phyloP scores from a whole-genome alignment of 257 asterid genomes.

The Verbascum thapsus region DNA sequence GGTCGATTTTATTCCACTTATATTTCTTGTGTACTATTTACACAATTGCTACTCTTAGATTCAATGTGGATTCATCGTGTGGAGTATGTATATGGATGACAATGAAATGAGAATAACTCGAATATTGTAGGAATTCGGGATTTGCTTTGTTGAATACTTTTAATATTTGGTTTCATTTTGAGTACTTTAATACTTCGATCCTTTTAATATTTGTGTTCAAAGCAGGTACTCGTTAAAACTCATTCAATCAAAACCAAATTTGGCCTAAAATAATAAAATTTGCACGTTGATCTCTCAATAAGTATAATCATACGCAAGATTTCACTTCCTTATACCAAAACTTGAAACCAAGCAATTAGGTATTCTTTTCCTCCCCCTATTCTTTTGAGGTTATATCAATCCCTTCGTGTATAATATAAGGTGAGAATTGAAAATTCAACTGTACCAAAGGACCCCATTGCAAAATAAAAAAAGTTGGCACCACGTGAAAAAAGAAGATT shows the following conservation, averaged over 20 bases:
- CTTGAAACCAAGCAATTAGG: neutral
- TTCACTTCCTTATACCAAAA: neutral
- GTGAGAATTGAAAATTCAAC: slow-evolving; percentile 30
- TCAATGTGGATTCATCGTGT: no score
- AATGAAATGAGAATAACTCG: no score
- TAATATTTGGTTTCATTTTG: no score
- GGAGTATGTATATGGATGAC: no score
- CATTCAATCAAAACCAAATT: no score
- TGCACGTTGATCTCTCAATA: neutral
- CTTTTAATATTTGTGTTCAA: no score
- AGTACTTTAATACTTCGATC: no score
- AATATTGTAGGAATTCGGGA: no score
- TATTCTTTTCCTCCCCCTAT: neutral
- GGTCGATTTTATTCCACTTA: neutral
- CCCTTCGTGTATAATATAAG: slow-evolving; percentile 6
- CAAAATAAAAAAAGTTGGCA: slow-evolving; percentile 35
- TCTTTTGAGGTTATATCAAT: slow-evolving; percentile 2
- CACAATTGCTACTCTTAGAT: no score
- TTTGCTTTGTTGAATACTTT: no score
- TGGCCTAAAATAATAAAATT: neutral
- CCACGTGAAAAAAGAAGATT: slow-evolving; percentile 59
- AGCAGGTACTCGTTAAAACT: no score
- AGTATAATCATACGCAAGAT: slow-evolving; percentile 15
- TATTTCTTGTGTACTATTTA: no score
- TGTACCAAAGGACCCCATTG: slow-evolving; percentile 36